Evolutionary conservation across 176 grass and related monocot genomes (phyloP).

Genomic region (Phoenix dactylifera): DNA sequence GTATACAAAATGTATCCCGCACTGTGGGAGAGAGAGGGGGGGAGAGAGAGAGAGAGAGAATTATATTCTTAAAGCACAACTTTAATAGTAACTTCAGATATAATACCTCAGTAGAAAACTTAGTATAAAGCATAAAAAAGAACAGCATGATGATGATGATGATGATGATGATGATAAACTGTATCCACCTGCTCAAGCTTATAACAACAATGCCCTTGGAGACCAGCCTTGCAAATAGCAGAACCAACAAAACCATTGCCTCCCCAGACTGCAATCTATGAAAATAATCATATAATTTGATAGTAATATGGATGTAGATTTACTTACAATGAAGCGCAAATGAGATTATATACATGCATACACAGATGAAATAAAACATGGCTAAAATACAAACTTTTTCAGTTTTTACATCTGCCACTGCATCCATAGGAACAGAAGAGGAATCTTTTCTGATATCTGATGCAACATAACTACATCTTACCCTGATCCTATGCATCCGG

Average conservation of each 20-base stretch:
- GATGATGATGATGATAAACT: not conserved
- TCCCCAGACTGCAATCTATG: conserved; percentile 83
- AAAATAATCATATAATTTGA: not conserved
- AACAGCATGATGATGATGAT: too few relatives aligned
- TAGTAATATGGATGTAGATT: too few relatives aligned
- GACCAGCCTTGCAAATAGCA: conserved; percentile 74
- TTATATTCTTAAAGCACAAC: too few relatives aligned
- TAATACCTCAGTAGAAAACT: too few relatives aligned
- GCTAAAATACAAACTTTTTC: conserved; percentile 46
- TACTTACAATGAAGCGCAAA: too few relatives aligned
- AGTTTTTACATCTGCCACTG: conserved; percentile 74
- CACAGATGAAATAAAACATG: too few relatives aligned
- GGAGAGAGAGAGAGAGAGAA: too few relatives aligned
- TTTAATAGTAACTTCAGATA: too few relatives aligned
- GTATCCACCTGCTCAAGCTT: conserved; percentile 74
- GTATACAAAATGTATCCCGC: not conserved
- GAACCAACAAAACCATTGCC: conserved; percentile 91
- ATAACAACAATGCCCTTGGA: conserved; percentile 80
- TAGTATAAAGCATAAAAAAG: too few relatives aligned
- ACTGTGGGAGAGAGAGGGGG: too few relatives aligned
- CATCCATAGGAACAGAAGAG: conserved; percentile 65
- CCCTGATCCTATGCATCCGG: conserved; percentile 24
- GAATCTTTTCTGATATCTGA: conserved; percentile 37
- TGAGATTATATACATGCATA: too few relatives aligned
- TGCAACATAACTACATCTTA: conserved; percentile 47